phyloP scores from a whole-genome alignment of 2,329 filamentous ascomycete species.

The Emericellopsis cladophorae region DNA sequence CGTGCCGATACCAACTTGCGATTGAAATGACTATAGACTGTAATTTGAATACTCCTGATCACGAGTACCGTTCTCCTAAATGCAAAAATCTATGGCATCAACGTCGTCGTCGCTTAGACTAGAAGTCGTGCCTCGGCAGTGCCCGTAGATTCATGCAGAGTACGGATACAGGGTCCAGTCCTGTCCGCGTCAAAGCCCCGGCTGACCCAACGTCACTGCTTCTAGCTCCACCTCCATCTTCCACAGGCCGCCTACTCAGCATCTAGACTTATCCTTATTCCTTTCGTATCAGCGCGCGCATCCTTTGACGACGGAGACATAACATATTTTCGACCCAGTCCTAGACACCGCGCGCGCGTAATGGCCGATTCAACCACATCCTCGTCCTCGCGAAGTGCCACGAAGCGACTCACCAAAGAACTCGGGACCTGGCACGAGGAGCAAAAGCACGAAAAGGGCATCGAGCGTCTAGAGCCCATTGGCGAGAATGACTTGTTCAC shows the following conservation, averaged over 20 bases:
- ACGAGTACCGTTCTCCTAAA: background rate
- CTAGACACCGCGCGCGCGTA: background rate
- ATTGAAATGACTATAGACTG: background rate
- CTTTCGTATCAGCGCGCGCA: no score
- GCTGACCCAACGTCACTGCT: background rate
- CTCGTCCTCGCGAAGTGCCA: conserved; percentile 30
- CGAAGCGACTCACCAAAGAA: conserved; percentile 46
- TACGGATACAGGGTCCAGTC: no score
- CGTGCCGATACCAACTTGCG: background rate
- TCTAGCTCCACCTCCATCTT: no score
- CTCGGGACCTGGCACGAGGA: conserved; percentile 40
- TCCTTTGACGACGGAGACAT: no score
- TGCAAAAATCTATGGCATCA: background rate
- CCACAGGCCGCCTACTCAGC: no score
- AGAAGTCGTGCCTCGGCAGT: background rate
- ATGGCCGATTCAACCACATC: background rate
- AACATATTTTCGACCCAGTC: background rate
- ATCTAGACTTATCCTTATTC: no score
- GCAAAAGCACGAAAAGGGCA: conserved; percentile 33
- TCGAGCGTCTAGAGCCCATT: conserved; percentile 45
- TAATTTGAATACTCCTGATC: background rate
- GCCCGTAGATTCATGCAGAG: background rate
- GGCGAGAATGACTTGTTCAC: conserved; percentile 38
- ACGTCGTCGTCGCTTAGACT: no score
- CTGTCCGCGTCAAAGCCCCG: no score